Evolutionary conservation across 2,329 filamentous ascomycete genomes (phyloP), one percentile per base, ranked within the genome.

Genomic region (Bipolaris zeicola): DNA sequence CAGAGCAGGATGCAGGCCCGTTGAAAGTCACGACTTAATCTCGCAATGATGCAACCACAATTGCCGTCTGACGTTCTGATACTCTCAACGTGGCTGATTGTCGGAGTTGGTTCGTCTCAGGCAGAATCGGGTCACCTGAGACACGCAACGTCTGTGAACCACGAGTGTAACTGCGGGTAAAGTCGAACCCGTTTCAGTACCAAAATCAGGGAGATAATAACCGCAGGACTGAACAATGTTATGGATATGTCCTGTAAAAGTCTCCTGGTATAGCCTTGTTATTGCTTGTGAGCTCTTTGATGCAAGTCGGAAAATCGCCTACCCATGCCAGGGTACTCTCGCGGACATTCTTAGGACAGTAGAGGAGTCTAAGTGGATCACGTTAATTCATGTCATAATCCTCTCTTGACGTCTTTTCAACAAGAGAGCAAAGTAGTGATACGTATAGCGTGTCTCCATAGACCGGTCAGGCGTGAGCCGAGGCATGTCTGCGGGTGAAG

Each of bases 81-180:
- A 58, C 55, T 61, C 53, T 60, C 36, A 52, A 52, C 59, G 70
- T 71, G 65, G 63, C 63, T 67, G 55, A 60, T 64, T 43, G 38
- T 52, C 52, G 39, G 61, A 58, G 52, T 38, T 39, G 54, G 37
- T 41, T 51, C 50, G 49, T 41, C 13, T 41, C 42, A 55, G 53
- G 50, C 61, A 55, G 61, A 42, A 22, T 52, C 33, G 48, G 47
- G 39, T 31, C 38, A 38, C 37, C 45, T 63, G 70, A 72, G 63
- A 74, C 72, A 47, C 50, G 47, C 24, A 54, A 48, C 49, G 71
- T 74, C 61, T 70, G 56, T 57, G 38, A 58, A 36, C 8, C 45
- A 56, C 52, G 62, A 58, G 38, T 60, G 62, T 63, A 63, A 38
- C 28, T 50, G 54, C 53, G 57, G 52, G 33, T 66, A 50, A 60